Base-by-base conservation (phyloP, 331 rosid species). In the Acacia concinna region DNA sequence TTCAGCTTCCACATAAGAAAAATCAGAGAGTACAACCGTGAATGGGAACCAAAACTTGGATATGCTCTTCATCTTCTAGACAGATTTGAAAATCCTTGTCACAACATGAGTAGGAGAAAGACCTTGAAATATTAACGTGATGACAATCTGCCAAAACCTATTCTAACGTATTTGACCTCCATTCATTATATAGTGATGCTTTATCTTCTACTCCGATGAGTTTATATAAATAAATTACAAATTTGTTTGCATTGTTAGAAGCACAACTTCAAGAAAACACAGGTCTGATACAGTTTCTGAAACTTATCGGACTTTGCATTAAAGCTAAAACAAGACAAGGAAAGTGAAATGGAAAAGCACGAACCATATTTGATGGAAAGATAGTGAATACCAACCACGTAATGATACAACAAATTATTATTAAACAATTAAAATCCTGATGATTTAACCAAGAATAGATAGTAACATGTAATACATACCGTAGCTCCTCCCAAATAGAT, bases 401-500 rank as follows among this genome's bases (percentile, higher is more conserved):
- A 54, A 54, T 35, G 35, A 73, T 12, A 32, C 31, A 52, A 49
- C 49, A 12, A 4, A 20, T 76, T 28, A 80, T 35, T 74, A 46
- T 34, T 5, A 57, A n/a, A 35, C 44, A 25, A 68, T 54, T 1
- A 79, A 32, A 73, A 30, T 47, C 47, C 54, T 27, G 21, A 73
- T 76, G 64, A 66, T 66, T 70, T 71, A 79, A 72, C 43, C 60
- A 56, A 7, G 60, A 73, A 68, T 71, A 74, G 74, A 73, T 63
- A 73, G 25, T 18, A 12, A 78, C 35, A 73, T 15, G 72, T 43
- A 65, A 78, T 44, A 31, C 87, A 74, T 81, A 96, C 99, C 99
- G 92, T 83, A 91, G 76, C 73, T 96, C 98, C 91, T 93, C 99
- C 99, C 99, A 93, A 78, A 93, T 93, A 68, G 99, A 91, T 75